These are phyloP conservation scores for Monilinia fructicola DNA, from an alignment of 2,329 filamentous ascomycete genomes.

Conservation along the genomic window DNA sequence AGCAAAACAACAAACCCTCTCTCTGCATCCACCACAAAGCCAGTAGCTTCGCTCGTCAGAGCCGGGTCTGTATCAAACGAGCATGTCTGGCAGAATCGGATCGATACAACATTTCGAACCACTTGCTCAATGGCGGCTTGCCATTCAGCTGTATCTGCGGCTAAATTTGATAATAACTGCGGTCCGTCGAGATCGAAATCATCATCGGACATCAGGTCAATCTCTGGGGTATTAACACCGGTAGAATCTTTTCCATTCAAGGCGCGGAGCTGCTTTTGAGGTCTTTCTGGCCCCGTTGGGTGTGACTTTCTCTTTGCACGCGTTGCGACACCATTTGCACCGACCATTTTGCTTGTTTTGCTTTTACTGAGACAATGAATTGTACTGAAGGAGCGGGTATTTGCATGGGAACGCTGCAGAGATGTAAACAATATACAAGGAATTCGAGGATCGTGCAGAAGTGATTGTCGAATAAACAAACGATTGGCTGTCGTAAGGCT, in stretches of 20 bases:
- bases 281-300: conserved; percentile 36
- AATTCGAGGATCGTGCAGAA: conserved; percentile 9
- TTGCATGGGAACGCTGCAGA: not conserved
- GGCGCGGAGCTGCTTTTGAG: conserved; percentile 39
- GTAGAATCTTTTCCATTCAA: conserved; percentile 41
- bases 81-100: conserved; percentile 96
- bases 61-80: conserved; percentile 97
- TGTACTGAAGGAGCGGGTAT: not conserved
- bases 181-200: conserved; percentile 42
- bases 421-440: not conserved
- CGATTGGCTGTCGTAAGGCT: conserved; percentile 25
- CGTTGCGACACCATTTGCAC: conserved; percentile 32
- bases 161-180: conserved; percentile 44
- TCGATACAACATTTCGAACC: conserved; percentile 94
- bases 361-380: not conserved
- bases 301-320: conserved; percentile 40
- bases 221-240: conserved; percentile 40
- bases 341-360: conserved; percentile 32
- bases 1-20: conserved; percentile 55
- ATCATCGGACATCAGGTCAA: conserved; percentile 39
- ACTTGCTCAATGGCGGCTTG: conserved; percentile 93
- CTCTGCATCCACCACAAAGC: conserved; percentile 95
- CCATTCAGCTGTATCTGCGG: conserved; percentile 73
- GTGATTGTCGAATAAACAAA: conserved; percentile 13
- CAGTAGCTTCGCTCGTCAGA: conserved; percentile 91